Evolutionary conservation across 257 asterid genomes (phyloP).

Genomic region (Primulina eburnea): DNA sequence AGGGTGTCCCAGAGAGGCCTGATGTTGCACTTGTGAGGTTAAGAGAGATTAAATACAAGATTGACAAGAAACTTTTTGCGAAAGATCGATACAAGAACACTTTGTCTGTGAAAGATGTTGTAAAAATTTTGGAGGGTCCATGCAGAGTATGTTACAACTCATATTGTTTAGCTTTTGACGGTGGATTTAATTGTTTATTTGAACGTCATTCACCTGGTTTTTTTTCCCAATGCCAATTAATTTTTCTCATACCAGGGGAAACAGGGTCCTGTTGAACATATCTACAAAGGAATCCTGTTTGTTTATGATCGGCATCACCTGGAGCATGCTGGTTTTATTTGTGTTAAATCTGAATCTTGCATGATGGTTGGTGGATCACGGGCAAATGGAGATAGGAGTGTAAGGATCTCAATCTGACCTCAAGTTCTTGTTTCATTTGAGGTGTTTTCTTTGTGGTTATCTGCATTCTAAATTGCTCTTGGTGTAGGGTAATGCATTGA

Average conservation of each 20-base stretch:
- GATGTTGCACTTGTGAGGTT: constrained; percentile 89
- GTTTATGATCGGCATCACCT: constrained; percentile 88
- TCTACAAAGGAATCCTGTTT: constrained; percentile 70
- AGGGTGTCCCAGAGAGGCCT: constrained; percentile 92
- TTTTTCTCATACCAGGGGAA: constrained; percentile 52
- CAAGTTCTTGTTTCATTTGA: constrained; percentile 15
- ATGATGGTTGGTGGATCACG: constrained; percentile 91
- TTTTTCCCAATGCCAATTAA: constrained; percentile 15
- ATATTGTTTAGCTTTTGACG: constrained; percentile 8
- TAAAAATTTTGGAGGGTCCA: constrained; percentile 88
- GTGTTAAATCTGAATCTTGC: constrained; percentile 86
- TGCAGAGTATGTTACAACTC: constrained; percentile 52
- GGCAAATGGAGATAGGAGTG: constrained; percentile 74
- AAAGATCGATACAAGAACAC: constrained; percentile 70
- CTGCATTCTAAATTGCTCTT: constrained; percentile 24
- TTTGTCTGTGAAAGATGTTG: constrained; percentile 81
- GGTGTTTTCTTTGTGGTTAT: constrained; percentile 14
- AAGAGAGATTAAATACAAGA: constrained; percentile 82
- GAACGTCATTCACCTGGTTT: constrained; percentile 6
- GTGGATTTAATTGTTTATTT: not conserved
- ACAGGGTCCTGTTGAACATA: constrained; percentile 95
- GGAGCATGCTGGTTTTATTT: constrained; percentile 96
- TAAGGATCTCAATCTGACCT: constrained; percentile 33
- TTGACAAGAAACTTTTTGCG: constrained; percentile 65
- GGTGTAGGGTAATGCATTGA: constrained; percentile 50